Conservation (phyloP, 192 early-diverging fungal genomes). For the Coemansia sp. region DNA sequence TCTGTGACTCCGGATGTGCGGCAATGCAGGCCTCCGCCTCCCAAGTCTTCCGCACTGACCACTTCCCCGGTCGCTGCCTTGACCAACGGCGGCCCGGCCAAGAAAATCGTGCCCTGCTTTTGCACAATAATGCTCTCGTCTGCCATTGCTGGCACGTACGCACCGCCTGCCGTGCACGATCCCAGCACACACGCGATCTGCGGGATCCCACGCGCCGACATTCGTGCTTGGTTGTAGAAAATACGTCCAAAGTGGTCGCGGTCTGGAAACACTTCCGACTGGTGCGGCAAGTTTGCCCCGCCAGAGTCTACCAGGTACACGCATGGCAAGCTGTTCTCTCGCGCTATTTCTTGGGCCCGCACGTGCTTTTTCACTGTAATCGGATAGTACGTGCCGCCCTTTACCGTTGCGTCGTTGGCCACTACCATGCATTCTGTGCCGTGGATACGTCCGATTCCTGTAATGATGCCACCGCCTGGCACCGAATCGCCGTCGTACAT, state of each 20-base stretch:
- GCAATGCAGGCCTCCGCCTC: conserved; percentile 94
- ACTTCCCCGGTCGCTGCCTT: conserved; percentile 96
- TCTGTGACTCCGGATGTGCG: conserved; percentile 93
- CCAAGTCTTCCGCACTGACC: conserved; percentile 89
- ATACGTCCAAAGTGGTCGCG: conserved; percentile 92
- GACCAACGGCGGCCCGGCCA: conserved; percentile 93
- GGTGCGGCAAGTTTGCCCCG: conserved; percentile 90
- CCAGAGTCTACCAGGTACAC: conserved; percentile 95
- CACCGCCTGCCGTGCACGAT: conserved; percentile 95
- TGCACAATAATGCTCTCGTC: conserved; percentile 96
- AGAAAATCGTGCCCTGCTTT: conserved; percentile 95
- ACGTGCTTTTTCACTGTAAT: conserved; percentile 96
- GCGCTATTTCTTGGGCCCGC: conserved; percentile 94
- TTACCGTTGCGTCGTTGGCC: conserved; percentile 97
- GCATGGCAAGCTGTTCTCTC: conserved; percentile 90
- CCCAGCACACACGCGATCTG: conserved; percentile 98
- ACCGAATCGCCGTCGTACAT: conserved; percentile 85
- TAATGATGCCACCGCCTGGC: conserved; percentile 84
- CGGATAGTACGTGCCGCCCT: conserved; percentile 97
- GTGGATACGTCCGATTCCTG: conserved; percentile 92
- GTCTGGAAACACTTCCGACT: conserved; percentile 96
- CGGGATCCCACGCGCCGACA: conserved; percentile 80
- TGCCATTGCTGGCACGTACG: conserved; percentile 98
- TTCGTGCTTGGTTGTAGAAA: conserved; percentile 89
- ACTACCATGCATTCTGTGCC: conserved; percentile 95